Base-by-base conservation (phyloP, 257 asterid species). In the Solanum chmielewskii region DNA sequence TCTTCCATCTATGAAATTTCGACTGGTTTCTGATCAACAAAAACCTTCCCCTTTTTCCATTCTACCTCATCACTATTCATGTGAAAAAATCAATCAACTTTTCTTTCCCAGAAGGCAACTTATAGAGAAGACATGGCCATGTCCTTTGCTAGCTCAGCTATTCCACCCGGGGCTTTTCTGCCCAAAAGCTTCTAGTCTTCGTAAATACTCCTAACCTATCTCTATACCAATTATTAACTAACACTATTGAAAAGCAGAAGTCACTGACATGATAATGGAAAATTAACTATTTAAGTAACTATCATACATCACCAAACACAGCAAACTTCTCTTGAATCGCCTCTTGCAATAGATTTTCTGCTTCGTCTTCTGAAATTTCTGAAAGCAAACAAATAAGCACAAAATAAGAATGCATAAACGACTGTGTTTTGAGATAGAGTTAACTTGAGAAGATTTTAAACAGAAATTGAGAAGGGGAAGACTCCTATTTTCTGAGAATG, bases 341-440 rank as follows among this genome's bases (percentile, higher is more conserved):
- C 90, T 93, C 98, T 91, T 97, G 99, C 88, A 97, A 91, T 89
- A 93, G 98, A 90, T 95, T 96, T 92, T 97, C 99, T 27, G 99
- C 99, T 92, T 97, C 98, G 89, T 97, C 99, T 90, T 96, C 99
- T 27, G 99, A 97, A 81, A 94, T 93, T 93, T 97, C 99, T 97
- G 98, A 83, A 39, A 88, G 81, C 42, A 62, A 86, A 86, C 69
- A 86, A 86, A 49, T 68, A 73, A 66, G 45, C 49, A 71, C 37
- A 86, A 42, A n/a, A 47, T 80, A 47, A 80, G 85, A 29, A 81
- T 29, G 68, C 44, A 81, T 18, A 18, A 49, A 5, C 1, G 20
- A 49, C 31, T 52, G 4, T 49, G 44, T 49, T 81, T 47, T 25
- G 12, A 49, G 69, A 81, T 10, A 15, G 20, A 18, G 69, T 11